Percentiles rank a stretch among this genome's conserved stretches.
Evolutionary conservation across 2,329 filamentous ascomycete genomes (phyloP).

Genomic region (Pestalotiopsis sp.): DNA sequence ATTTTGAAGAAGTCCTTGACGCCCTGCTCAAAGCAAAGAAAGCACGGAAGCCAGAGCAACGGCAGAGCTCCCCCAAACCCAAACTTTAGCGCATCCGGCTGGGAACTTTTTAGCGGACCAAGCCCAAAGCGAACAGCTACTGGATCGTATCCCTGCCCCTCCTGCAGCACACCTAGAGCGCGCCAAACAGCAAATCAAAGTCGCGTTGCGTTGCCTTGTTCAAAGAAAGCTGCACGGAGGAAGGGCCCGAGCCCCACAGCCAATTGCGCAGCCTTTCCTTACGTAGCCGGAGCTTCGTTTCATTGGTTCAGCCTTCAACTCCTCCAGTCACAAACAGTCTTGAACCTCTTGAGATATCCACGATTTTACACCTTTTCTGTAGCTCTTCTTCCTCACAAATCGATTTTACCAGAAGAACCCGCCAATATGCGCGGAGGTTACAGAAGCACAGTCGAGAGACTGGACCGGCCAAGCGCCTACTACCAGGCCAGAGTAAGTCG

Average conservation of each 20-base stretch:
- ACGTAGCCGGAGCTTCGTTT: not conserved
- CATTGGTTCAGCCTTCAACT: not conserved
- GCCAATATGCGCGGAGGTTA: conserved; percentile 46
- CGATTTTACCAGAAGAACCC: conserved; percentile 12
- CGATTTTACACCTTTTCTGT: not conserved
- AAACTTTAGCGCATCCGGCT: conserved; percentile 8
- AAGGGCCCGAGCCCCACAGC: conserved; percentile 3
- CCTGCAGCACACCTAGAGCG: not conserved
- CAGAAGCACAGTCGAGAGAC: conserved; percentile 80
- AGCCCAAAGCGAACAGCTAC: not conserved
- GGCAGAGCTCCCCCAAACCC: not conserved
- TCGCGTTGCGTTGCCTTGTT: not conserved
- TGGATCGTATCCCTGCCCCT: not conserved
- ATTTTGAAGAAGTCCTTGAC: not conserved
- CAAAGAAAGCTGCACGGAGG: not conserved
- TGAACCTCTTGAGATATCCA: not conserved
- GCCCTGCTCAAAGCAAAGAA: not conserved
- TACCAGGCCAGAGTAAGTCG: conserved; percentile 75
- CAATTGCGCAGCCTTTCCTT: conserved; percentile 1
- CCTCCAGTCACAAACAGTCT: not conserved
- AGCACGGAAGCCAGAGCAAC: not conserved
- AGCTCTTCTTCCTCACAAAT: not conserved
- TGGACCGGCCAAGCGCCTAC: conserved; percentile 95
- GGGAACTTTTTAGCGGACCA: not conserved
- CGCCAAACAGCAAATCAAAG: not conserved